phyloP scores from a whole-genome alignment of 352 stramenopile genomes.

The Phytophthora hibernalis region DNA sequence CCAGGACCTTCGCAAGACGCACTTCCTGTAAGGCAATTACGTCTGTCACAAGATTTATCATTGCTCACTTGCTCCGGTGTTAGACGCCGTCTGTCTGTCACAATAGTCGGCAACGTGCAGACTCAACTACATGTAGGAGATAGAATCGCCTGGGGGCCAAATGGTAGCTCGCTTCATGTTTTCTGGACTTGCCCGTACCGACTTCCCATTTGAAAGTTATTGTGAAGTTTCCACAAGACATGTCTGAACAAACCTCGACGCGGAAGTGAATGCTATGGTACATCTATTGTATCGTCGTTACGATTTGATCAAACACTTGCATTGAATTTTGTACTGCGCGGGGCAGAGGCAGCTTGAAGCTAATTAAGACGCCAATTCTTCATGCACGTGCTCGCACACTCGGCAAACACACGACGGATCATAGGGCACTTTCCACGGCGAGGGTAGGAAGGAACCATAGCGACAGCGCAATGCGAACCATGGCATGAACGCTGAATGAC shows the following conservation, averaged over 20 bases:
- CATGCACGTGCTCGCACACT: constrained; percentile 59
- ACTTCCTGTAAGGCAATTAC: constrained; percentile 70
- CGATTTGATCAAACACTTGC: constrained; percentile 15
- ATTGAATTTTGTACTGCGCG: constrained; percentile 20
- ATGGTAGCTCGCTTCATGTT: constrained; percentile 39
- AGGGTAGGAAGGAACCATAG: constrained; percentile 51
- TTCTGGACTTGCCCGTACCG: not conserved
- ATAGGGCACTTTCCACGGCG: constrained; percentile 67
- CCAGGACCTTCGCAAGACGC: constrained; percentile 87
- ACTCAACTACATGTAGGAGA: constrained; percentile 26
- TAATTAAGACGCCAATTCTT: constrained; percentile 27
- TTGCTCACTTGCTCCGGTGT: constrained; percentile 22
- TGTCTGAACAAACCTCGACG: not conserved
- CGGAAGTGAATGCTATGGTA: constrained; percentile 19
- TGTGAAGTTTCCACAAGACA: not conserved
- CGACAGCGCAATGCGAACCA: constrained; percentile 77
- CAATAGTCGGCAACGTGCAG: constrained; percentile 35
- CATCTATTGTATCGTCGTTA: constrained; percentile 31
- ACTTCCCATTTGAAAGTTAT: not conserved
- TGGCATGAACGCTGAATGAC: constrained; percentile 50
- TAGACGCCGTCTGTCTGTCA: constrained; percentile 31
- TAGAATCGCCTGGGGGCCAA: constrained; percentile 29
- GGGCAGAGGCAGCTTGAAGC: constrained; percentile 3
- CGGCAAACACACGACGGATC: constrained; percentile 60
- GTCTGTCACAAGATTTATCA: constrained; percentile 10